Base-by-base conservation (phyloP, 129 eudicot genomes). In the Artemisia argyi region DNA sequence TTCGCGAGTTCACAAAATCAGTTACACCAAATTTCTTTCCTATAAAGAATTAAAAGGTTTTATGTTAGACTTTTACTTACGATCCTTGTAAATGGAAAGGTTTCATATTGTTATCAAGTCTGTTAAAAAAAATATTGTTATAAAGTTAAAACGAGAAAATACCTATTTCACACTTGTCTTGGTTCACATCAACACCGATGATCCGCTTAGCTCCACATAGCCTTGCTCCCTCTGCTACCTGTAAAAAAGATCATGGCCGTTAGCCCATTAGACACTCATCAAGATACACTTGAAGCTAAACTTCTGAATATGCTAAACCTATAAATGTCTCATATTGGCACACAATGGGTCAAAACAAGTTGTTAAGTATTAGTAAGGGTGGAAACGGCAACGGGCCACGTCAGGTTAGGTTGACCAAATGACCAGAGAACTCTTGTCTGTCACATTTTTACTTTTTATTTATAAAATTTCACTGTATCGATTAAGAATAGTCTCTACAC, bases 181-280 rank as follows among this genome's bases (percentile, higher is more conserved):
- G 87, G 72, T 90, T 94, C 26, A 88, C 79, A 79, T 90, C 99
- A 5, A 94, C 81, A 11, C 99, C 96, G 30, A 94, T 87, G 61
- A 94, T 90, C 83, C 76, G 79, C 44, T 79, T 58, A 59, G 98
- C 96, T 73, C 96, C 97, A 71, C 96, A 76, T 20, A 90, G 73
- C 81, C 96, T 86, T 51, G 98, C 91, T 65, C 97, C 98, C 68
- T 90, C 97, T 12, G 98, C 97, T 72, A 86, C 97, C 99, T 94
- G 74, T 65, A 71, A 49, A 58, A 51, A 32, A 50, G 57, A 19
- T n/a, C 70, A 60, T 16, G 13, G 32, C 17, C 65, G 3, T 73
- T 4, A 32, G 1, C 7, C 42, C 42, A 5, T 32, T 66, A 35
- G 42, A 1, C 54, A 51, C 66, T 39, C 59, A 2, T 65, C 53